phyloP scores from a whole-genome alignment of 352 stramenopile species.

The Pythium diclinum region DNA sequence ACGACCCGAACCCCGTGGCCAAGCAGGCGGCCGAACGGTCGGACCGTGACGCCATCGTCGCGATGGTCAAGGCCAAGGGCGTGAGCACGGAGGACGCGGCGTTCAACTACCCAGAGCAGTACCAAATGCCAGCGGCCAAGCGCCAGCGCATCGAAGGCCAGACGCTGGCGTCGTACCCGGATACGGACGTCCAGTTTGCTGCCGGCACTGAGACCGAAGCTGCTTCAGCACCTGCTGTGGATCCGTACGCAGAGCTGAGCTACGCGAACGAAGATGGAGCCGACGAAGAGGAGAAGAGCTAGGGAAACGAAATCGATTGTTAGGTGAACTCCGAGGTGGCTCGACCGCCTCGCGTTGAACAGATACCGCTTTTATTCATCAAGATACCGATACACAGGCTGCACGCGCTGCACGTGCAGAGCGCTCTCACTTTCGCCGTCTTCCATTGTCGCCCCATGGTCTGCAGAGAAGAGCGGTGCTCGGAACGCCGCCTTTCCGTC shows the following conservation, averaged over 20 bases:
- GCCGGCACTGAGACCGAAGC: not conserved
- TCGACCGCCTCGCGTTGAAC: not conserved
- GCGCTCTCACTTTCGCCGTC: not conserved
- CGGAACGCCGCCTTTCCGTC: not conserved
- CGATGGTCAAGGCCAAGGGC: conserved; percentile 76
- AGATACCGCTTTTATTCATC: conserved; percentile 13
- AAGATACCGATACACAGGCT: conserved; percentile 53
- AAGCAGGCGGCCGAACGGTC: conserved; percentile 83
- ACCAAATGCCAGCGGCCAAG: conserved; percentile 69
- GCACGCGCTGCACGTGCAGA: conserved; percentile 2
- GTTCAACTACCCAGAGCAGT: conserved; percentile 80
- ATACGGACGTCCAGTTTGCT: conserved; percentile 65
- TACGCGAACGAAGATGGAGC: conserved; percentile 40
- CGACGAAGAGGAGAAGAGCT: conserved; percentile 19
- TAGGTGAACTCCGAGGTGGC: not conserved
- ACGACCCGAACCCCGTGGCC: conserved; percentile 93
- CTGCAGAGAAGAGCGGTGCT: conserved; percentile 25
- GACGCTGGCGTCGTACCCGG: conserved; percentile 63
- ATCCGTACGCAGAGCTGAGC: conserved; percentile 51
- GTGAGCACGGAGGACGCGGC: conserved; percentile 52
- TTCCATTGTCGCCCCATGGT: not conserved
- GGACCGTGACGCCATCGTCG: conserved; percentile 87
- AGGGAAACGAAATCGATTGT: conserved; percentile 14
- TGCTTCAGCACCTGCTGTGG: conserved; percentile 21
- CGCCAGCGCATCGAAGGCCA: conserved; percentile 63